Percentiles rank a stretch among this genome's conserved stretches.
phyloP scores from a whole-genome alignment of 148 eudicot genomes.

The Agrostemma githago region DNA sequence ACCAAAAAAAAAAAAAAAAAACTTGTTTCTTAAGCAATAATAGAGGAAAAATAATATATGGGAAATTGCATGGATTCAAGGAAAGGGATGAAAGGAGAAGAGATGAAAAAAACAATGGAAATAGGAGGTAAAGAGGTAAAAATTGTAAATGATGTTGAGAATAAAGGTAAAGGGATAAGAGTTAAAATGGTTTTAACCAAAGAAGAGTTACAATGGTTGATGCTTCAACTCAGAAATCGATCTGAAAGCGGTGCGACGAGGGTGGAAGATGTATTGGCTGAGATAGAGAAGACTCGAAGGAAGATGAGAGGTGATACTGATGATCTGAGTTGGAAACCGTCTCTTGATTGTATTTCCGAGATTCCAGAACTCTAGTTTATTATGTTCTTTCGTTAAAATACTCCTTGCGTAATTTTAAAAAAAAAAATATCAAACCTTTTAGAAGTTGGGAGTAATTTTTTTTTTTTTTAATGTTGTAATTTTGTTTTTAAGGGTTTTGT shows the following conservation, averaged over 20 bases:
- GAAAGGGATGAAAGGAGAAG: slow-evolving; percentile 9
- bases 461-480: not conserved
- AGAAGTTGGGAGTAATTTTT: not conserved
- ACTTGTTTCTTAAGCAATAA: too few relatives aligned
- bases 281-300: slow-evolving; percentile 42
- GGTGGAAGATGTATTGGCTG: slow-evolving; percentile 52
- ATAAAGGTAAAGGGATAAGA: slow-evolving; percentile 30
- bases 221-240: slow-evolving; percentile 36
- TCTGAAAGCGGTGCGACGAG: slow-evolving; percentile 15
- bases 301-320: not conserved
- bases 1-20: not conserved
- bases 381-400: too few relatives aligned
- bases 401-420: too few relatives aligned
- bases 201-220: slow-evolving; percentile 62
- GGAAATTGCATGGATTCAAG: slow-evolving; percentile 54
- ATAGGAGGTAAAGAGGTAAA: slow-evolving; percentile 12
- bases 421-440: too few relatives aligned
- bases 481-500: not conserved
- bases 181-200: slow-evolving; percentile 69
- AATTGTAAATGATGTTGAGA: slow-evolving; percentile 20
- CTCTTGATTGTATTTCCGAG: slow-evolving; percentile 60
- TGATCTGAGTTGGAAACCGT: slow-evolving; percentile 51
- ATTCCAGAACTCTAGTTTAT: slow-evolving; percentile 46
- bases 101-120: slow-evolving; percentile 14
- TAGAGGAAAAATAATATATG: slow-evolving; percentile 19